Percentiles rank a stretch among this genome's conserved stretches.
These are phyloP conservation scores for Blastocystis hominis DNA, from an alignment of 352 stramenopile genomes.

Conservation along the genomic window DNA sequence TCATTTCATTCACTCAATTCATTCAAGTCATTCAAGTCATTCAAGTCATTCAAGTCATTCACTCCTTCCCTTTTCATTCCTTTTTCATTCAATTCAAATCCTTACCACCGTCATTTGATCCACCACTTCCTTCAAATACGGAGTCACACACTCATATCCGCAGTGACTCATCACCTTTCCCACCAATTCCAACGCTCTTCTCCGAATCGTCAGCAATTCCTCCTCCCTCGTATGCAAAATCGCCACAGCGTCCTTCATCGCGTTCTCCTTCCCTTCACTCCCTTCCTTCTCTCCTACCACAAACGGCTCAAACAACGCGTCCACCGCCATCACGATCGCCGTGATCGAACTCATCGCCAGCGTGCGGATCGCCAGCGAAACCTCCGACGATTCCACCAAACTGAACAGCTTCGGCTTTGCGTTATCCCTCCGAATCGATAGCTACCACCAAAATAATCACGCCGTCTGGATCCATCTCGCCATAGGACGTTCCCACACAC, in stretches of 20 bases:
- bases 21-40: too few relatives aligned
- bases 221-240: conserved; percentile 29
- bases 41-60: too few relatives aligned
- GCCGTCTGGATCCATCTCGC: background rate
- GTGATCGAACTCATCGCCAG: background rate
- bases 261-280: background rate
- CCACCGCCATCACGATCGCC: background rate
- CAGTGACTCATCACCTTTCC: conserved; percentile 32
- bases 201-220: background rate
- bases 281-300: background rate
- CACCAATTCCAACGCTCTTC: conserved; percentile 22
- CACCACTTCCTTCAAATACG: background rate
- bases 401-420: background rate
- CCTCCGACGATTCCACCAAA: background rate
- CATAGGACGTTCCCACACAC: background rate
- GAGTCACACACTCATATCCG: background rate
- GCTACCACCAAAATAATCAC: conserved; percentile 19
- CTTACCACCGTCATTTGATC: background rate
- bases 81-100: too few relatives aligned
- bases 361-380: background rate
- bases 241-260: background rate
- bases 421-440: too few relatives aligned
- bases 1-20: too few relatives aligned
- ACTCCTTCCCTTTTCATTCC: too few relatives aligned
- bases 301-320: conserved; percentile 1